Conservation (phyloP, 805 yeast species). For the Peterozyma toletana region DNA sequence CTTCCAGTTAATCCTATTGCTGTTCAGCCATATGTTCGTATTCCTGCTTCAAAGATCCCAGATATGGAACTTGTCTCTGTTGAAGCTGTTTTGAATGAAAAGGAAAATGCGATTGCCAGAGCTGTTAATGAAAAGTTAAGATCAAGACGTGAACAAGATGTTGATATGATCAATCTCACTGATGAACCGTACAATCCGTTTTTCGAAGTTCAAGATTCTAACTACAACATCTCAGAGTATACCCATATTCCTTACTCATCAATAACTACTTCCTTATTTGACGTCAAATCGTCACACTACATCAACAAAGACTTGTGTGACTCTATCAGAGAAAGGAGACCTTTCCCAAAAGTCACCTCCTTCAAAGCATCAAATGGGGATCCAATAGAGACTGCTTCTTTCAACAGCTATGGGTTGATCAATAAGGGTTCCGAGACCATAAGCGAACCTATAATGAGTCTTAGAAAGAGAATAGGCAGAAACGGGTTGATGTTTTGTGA, state of each 20-base stretch:
- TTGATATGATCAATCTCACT: constrained; percentile 75
- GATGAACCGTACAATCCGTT: constrained; percentile 83
- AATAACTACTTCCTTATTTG: constrained; percentile 62
- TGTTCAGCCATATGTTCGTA: constrained; percentile 73
- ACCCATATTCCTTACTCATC: constrained; percentile 76
- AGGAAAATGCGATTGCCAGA: constrained; percentile 67
- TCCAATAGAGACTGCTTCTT: constrained; percentile 36
- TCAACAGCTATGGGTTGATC: constrained; percentile 36
- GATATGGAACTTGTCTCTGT: constrained; percentile 86
- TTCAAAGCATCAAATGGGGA: constrained; percentile 47
- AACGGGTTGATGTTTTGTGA: constrained; percentile 67
- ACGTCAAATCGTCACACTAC: constrained; percentile 53
- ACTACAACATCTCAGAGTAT: constrained; percentile 39
- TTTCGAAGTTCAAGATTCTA: constrained; percentile 58
- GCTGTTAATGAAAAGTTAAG: constrained; percentile 83
- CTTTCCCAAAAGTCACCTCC: constrained; percentile 35
- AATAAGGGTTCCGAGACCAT: constrained; percentile 18
- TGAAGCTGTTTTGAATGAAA: constrained; percentile 63
- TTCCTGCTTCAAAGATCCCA: constrained; percentile 89
- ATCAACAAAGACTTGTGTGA: constrained; percentile 33
- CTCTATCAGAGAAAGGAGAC: constrained; percentile 36
- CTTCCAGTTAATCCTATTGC: constrained; percentile 16
- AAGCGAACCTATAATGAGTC: constrained; percentile 47
- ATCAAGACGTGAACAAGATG: constrained; percentile 61
- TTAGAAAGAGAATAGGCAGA: constrained; percentile 74